Base-by-base conservation (phyloP, 345 rosid genomes). In the Turritis glabra region DNA sequence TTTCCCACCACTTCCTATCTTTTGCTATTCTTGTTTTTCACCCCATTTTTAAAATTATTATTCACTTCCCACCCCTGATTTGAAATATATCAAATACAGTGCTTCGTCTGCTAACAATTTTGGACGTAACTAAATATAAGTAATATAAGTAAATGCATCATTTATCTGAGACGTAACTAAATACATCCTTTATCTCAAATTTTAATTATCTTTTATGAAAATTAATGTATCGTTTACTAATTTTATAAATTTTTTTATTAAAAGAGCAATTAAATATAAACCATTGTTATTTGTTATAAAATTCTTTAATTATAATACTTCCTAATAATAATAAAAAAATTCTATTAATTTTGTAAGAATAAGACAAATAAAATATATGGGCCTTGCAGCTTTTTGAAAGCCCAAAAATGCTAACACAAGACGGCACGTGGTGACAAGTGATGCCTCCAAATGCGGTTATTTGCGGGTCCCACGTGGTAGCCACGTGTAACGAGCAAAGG, bases 381-480 rank as follows among this genome's bases (percentile, higher is more conserved):
- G 71, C 71, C 9, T 41, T 6, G 0, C 1, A 3, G 37, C 43
- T 7, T 22, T n/a, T 12, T 5, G 19, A 48, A 58, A 38, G 54
- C 61, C 73, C 61, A 58, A 26, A 18, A 9, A 32, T 23, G 29
- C 8, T 3, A 32, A 3, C 8, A 33, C 1, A 43, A 54, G 9
- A 46, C 1, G 40, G 62, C 47, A 59, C 79, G 79, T 67, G 47
- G 61, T 29, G 2, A 40, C 52, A 75, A 17, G 63, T 22, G 61
- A 59, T 5, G 26, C 21, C 40, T 75, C 74, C 67, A 58, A 67
- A 32, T 58, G 55, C 73, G 18, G 73, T 75, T 67, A 75, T 19
- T 21, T 17, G 29, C 7, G 74, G 74, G 79, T 3, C 75, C 75
- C 75, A 69, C 75, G 74, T 75, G 64, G 3, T 23, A 5, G 27